Evolutionary conservation across 2,329 filamentous ascomycete species (phyloP), one percentile per base, ranked within the genome.

Genomic region (Sporothrix brunneoviolacea): DNA sequence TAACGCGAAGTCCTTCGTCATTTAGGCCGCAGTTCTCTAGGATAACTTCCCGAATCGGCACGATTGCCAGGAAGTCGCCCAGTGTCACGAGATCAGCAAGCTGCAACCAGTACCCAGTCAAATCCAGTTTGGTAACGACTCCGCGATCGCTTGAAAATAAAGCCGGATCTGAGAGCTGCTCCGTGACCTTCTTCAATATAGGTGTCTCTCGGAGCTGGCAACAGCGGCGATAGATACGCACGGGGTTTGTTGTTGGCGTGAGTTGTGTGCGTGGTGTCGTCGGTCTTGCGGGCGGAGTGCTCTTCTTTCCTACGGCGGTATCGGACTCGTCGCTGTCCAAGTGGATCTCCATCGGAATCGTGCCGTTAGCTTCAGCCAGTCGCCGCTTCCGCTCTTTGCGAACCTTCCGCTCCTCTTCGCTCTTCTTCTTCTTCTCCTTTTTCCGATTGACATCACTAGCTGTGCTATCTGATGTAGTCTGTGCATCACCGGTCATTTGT

Each of bases 391-490:
- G 88, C 67, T 96, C 91, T 65, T 94, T 95, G 49, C 91, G 81
- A 54, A 93, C 88, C 64, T 94, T 95, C 37, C 91, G 78, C 66
- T 96, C 91, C 53, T 91, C 90, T 64, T 96, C 91, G 36, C 88
- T 95, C 57, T 86, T 83, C 71, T 95, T 95, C 70, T 96, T 96
- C 74, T 95, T 96, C 63, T 96, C 91, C 67, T 89, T 93, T 69
- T 94, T 96, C 60, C 83, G 84, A 8, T 74, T 82, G 1, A 62
- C 59, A 48, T 61, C 61, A 36, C 65, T 52, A 8, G 57, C 49
- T 9, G 60, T 58, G 24, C 55, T 56, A 37, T 54, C 55, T 50
- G 44, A 19, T 45, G 27, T 33, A 19, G 15, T 10, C 33, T 61
- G 63, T 6, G 53, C 55, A 8, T 58, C 62, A 46, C 68, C 67